Evolutionary conservation across 2,329 filamentous ascomycete genomes (phyloP).

Genomic region (Microdochium trichocladiopsis): DNA sequence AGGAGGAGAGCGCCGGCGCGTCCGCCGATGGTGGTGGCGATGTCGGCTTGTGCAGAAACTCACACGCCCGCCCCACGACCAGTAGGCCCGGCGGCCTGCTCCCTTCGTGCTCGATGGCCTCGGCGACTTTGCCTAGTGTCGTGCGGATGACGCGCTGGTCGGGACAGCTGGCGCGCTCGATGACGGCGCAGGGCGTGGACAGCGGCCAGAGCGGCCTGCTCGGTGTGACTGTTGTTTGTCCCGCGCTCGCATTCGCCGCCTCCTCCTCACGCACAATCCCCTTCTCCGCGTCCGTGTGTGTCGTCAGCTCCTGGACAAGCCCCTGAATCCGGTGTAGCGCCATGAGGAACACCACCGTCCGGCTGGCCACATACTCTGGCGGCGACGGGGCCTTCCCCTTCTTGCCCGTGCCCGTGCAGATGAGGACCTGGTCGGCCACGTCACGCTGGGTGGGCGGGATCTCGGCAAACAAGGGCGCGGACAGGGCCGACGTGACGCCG

Average conservation of each 20-base stretch:
- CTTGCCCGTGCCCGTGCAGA: conserved; percentile 94
- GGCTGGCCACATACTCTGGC: conserved; percentile 66
- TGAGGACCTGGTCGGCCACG: conserved; percentile 83
- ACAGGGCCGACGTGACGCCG: conserved; percentile 82
- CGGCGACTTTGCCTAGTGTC: conserved; percentile 69
- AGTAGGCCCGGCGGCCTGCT: conserved; percentile 83
- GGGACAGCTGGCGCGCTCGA: conserved; percentile 88
- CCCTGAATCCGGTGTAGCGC: conserved; percentile 76
- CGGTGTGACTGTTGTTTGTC: conserved; percentile 12
- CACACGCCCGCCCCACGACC: conserved; percentile 78
- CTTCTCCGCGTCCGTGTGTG: conserved; percentile 21
- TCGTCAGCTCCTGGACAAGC: conserved; percentile 65
- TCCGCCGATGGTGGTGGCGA: too few species aligned
- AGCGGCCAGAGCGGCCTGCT: conserved; percentile 57
- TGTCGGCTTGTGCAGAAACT: conserved; percentile 52
- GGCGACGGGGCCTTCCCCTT: conserved; percentile 80
- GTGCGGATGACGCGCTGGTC: conserved; percentile 91
- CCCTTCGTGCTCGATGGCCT: conserved; percentile 82
- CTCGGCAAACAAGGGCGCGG: conserved; percentile 78
- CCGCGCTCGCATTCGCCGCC: conserved; percentile 19
- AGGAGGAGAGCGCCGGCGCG: not conserved
- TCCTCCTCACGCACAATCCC: conserved; percentile 21
- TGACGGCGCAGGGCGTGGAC: conserved; percentile 80
- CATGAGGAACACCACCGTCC: conserved; percentile 94
- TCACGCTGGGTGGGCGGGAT: conserved; percentile 86